A percentile compares a stretch with the other conserved stretches of the same genome.
These are phyloP conservation scores for Hypoxylon sp. DNA, from an alignment of 2,329 filamentous ascomycete genomes.

Conservation along the genomic window DNA sequence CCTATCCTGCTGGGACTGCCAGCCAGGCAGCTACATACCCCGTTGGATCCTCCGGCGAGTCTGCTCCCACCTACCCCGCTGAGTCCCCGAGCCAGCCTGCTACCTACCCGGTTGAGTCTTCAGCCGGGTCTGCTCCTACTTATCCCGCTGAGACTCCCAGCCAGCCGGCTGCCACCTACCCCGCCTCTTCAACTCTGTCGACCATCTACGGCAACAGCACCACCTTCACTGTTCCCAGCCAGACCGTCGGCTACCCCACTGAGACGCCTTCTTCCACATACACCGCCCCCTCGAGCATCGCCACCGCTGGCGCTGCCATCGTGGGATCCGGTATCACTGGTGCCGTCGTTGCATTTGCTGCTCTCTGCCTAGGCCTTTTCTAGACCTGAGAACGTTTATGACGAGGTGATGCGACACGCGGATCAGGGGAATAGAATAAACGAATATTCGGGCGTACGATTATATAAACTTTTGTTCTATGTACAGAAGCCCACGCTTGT, in stretches of 20 bases:
- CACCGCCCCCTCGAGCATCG: constrained; percentile 35
- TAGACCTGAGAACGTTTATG: constrained; percentile 22
- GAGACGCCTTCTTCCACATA: constrained; percentile 22
- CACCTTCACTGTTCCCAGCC: constrained; percentile 73
- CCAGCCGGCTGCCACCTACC: constrained; percentile 15
- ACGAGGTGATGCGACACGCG: constrained; percentile 26
- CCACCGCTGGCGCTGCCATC: constrained; percentile 44
- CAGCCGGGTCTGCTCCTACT: constrained; percentile 11
- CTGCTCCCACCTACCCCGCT: constrained; percentile 27
- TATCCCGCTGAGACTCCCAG: constrained; percentile 29
- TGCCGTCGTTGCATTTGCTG: constrained; percentile 44
- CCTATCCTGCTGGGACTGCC: constrained; percentile 15
- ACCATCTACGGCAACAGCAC: constrained; percentile 58
- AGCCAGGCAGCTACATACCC: constrained; percentile 27
- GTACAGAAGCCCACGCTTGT: not conserved
- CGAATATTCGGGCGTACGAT: constrained; percentile 23
- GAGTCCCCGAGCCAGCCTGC: constrained; percentile 25
- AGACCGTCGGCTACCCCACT: constrained; percentile 26
- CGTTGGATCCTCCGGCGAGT: constrained; percentile 10
- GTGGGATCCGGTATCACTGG: constrained; percentile 46
- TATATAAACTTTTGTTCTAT: constrained; percentile 30
- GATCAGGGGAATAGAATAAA: constrained; percentile 7
- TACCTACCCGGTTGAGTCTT: constrained; percentile 6
- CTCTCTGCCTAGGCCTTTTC: constrained; percentile 48
- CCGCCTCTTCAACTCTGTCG: constrained; percentile 29